phyloP scores from a whole-genome alignment of 2,329 filamentous ascomycete species.

The Tolypocladium tundrense region DNA sequence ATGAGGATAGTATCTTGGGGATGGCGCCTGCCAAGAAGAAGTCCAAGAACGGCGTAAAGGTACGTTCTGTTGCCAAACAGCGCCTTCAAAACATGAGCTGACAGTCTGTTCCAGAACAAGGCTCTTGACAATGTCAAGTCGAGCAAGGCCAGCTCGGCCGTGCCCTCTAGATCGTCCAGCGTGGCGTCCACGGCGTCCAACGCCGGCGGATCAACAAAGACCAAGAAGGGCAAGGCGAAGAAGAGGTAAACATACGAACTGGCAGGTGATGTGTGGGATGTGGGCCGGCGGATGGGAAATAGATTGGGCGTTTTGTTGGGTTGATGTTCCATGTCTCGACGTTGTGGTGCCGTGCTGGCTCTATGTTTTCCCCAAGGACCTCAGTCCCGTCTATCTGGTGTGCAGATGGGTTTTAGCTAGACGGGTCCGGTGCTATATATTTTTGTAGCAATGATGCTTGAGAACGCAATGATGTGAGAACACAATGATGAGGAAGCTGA shows the following conservation, averaged over 20 bases:
- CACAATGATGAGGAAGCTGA: not conserved
- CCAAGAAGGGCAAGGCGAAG: slow-evolving; percentile 25
- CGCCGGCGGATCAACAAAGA: slow-evolving; percentile 41
- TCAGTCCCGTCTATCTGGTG: not conserved
- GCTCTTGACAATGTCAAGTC: slow-evolving; percentile 80
- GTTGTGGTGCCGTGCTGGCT: not conserved
- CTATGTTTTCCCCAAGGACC: not conserved
- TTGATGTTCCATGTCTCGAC: not conserved
- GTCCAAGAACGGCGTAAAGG: slow-evolving; percentile 80
- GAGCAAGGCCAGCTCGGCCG: slow-evolving; percentile 65
- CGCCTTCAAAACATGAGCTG: not conserved
- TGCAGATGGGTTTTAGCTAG: not conserved
- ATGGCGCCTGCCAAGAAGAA: slow-evolving; percentile 90
- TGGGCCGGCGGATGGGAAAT: not conserved
- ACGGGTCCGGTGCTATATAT: not conserved
- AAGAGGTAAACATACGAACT: slow-evolving; percentile 7
- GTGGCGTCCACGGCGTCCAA: slow-evolving; percentile 64
- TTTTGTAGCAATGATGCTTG: not conserved
- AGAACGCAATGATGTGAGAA: not conserved
- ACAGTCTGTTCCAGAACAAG: slow-evolving; percentile 60
- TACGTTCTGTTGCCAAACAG: slow-evolving; percentile 24
- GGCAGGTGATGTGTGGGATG: not conserved
- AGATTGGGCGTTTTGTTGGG: not conserved
- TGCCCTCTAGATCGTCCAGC: slow-evolving; percentile 78
- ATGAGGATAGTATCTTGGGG: slow-evolving; percentile 70